Percentiles rank a stretch among this genome's conserved stretches.
These are phyloP conservation scores for Cryptosporidium viatorum DNA, from an alignment of 169 alveolate genomes.

Conservation along the genomic window DNA sequence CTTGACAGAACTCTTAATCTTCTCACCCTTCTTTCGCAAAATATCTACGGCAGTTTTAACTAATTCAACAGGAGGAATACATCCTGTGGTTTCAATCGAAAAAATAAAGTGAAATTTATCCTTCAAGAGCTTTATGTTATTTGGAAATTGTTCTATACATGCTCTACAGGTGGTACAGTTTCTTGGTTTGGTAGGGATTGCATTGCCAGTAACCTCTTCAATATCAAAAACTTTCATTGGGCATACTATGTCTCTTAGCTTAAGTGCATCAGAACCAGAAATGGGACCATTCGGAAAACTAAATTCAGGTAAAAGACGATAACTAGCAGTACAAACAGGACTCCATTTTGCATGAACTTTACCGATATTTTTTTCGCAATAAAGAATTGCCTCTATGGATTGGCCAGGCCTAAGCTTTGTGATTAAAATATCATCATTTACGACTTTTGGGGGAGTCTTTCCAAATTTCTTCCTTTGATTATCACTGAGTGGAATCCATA, in stretches of 20 bases:
- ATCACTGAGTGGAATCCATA: conserved; percentile 93
- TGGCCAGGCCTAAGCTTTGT: conserved; percentile 97
- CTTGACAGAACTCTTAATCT: conserved; percentile 76
- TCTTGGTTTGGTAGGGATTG: conserved; percentile 89
- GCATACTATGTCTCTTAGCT: conserved; percentile 88
- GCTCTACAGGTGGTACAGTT: conserved; percentile 97
- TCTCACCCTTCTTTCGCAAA: conserved; percentile 75
- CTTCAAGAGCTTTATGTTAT: conserved; percentile 82
- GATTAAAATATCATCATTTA: conserved; percentile 93
- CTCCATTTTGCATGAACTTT: conserved; percentile 99
- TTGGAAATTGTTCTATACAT: conserved; percentile 94
- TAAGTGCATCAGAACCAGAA: conserved; percentile 89
- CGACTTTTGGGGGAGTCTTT: conserved; percentile 91
- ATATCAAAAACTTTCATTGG: conserved; percentile 96
- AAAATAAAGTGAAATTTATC: conserved; percentile 88
- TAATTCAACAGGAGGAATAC: conserved; percentile 82
- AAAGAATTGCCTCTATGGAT: conserved; percentile 87
- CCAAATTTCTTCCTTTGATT: conserved; percentile 86
- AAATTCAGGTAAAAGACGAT: conserved; percentile 92
- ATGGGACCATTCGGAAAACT: conserved; percentile 81
- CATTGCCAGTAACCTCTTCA: conserved; percentile 87
- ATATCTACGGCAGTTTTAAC: conserved; percentile 80
- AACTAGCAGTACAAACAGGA: conserved; percentile 98
- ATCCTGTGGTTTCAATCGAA: conserved; percentile 85
- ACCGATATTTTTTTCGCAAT: conserved; percentile 97